phyloP scores from a whole-genome alignment of 2,329 filamentous ascomycete genomes.

The Chrysoporthe deuterocubensis region DNA sequence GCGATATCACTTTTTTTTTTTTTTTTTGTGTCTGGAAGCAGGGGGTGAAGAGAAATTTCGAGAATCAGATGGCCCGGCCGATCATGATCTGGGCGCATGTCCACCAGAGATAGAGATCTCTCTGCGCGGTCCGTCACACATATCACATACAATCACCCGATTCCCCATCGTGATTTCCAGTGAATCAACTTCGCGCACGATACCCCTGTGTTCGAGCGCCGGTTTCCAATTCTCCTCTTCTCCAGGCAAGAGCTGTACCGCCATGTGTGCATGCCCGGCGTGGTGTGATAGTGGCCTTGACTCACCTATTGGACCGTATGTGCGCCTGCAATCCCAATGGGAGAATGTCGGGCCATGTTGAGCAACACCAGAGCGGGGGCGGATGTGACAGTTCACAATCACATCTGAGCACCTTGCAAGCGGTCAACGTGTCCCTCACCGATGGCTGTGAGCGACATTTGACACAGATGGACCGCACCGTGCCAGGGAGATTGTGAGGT shows the following conservation, averaged over 20 bases:
- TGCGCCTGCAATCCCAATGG: not conserved
- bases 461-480: constrained; percentile 16
- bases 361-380: constrained; percentile 18
- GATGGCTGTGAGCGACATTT: constrained; percentile 6
- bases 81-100: constrained; percentile 21
- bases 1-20: not conserved
- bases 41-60: constrained; percentile 4
- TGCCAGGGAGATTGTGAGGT: not conserved
- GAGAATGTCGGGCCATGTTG: not conserved
- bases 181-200: not conserved
- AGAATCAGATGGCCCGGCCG: constrained; percentile 19
- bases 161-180: constrained; percentile 12
- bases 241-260: constrained; percentile 1
- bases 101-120: constrained; percentile 9
- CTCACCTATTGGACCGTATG: not conserved
- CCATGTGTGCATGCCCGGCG: constrained; percentile 15
- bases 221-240: not conserved
- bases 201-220: not conserved
- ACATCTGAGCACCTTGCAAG: constrained; percentile 11
- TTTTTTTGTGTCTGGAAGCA: not conserved
- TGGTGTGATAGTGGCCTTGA: constrained; percentile 15
- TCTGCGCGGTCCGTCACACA: constrained; percentile 17
- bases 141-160: constrained; percentile 14
- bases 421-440: constrained; percentile 17
- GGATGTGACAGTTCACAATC: constrained; percentile 25